phyloP scores from a whole-genome alignment of 1,284 basidiomycete genomes.

The Heterobasidion irregulare region DNA sequence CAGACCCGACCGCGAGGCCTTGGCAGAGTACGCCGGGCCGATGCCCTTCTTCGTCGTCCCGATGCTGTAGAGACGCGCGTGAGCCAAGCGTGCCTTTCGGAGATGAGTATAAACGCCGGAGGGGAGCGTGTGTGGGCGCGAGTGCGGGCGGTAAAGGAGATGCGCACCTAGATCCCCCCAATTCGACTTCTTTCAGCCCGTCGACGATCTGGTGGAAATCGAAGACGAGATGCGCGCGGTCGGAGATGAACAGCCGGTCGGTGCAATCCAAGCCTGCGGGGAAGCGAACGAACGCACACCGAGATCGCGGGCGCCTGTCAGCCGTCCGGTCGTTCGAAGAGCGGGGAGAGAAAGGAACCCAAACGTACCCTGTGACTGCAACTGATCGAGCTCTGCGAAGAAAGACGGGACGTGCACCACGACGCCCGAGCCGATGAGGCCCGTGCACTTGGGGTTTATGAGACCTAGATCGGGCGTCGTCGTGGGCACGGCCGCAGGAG shows the following conservation, averaged over 20 bases:
- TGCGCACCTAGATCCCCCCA: constrained; percentile 77
- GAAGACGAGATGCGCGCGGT: constrained; percentile 95
- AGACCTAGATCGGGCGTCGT: constrained; percentile 49
- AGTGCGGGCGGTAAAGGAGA: too few species aligned
- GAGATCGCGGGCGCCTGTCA: too few species aligned
- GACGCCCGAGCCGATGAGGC: constrained; percentile 90
- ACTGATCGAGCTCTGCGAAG: constrained; percentile 86
- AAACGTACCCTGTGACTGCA: constrained; percentile 74
- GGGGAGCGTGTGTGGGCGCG: neutral
- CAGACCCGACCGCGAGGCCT: constrained; percentile 93
- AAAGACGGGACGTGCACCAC: constrained; percentile 95
- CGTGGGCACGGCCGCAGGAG: neutral
- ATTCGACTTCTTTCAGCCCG: constrained; percentile 95
- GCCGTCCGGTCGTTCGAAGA: neutral
- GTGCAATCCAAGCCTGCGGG: constrained; percentile 79
- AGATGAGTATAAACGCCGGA: neutral
- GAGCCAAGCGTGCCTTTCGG: neutral
- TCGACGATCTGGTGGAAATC: constrained; percentile 99
- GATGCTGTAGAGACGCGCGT: constrained; percentile 45
- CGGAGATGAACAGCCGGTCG: constrained; percentile 85
- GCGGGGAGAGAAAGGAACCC: neutral
- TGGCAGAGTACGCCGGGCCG: constrained; percentile 96
- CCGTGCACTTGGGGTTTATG: constrained; percentile 82
- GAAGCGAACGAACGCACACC: too few species aligned
- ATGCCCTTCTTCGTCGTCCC: constrained; percentile 98